Percentiles rank a stretch among this genome's conserved stretches.
Evolutionary conservation across 2,329 filamentous ascomycete genomes (phyloP).

Genomic region (Seiridium cupressi): DNA sequence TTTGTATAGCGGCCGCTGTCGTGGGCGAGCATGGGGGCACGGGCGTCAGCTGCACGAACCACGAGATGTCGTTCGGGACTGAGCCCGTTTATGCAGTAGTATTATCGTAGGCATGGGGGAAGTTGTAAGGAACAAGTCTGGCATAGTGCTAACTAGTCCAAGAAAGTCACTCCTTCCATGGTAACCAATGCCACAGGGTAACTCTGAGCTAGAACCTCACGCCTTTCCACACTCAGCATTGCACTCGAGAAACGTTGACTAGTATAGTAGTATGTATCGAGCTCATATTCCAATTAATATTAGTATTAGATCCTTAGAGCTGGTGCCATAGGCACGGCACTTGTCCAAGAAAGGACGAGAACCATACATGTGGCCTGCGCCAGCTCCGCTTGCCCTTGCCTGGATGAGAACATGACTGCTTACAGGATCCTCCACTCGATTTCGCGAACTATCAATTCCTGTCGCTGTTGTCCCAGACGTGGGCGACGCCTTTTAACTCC

Average conservation of each 20-base stretch:
- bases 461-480: background rate
- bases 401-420: background rate
- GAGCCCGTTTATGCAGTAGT: background rate
- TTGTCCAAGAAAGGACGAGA: background rate
- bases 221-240: too few relatives aligned
- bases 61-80: background rate
- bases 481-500: background rate
- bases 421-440: background rate
- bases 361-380: background rate
- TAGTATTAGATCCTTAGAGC: slow-evolving; percentile 10
- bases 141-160: too few relatives aligned
- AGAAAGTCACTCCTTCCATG: too few relatives aligned
- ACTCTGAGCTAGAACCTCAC: too few relatives aligned
- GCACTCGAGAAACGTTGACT: too few relatives aligned
- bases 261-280: background rate
- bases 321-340: background rate
- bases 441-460: background rate
- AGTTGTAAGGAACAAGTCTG: too few relatives aligned
- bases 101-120: background rate
- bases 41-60: background rate
- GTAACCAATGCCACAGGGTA: too few relatives aligned
- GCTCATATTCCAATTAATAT: slow-evolving; percentile 10
- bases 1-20: background rate
- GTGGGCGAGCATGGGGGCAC: background rate
- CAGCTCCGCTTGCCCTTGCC: background rate